Percentiles rank a stretch among this genome's conserved stretches.
These are phyloP conservation scores for Periconia sp. DNA, from an alignment of 2,329 filamentous ascomycete genomes.

Conservation along the genomic window DNA sequence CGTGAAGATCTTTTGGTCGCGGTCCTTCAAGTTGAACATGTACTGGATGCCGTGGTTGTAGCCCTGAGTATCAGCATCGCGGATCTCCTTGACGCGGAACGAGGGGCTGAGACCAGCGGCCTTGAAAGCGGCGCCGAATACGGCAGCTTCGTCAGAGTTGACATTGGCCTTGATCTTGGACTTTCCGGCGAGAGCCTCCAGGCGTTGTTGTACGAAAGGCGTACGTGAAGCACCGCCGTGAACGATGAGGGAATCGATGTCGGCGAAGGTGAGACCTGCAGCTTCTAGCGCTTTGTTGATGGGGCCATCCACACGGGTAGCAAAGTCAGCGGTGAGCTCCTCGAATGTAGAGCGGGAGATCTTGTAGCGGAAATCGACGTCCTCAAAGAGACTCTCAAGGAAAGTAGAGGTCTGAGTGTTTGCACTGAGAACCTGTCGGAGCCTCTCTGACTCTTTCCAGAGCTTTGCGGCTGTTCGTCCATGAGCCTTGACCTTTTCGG, in stretches of 20 bases:
- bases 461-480: conserved; percentile 87
- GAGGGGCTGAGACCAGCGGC: conserved; percentile 90
- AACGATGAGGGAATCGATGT: conserved; percentile 89
- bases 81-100: conserved; percentile 98
- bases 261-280: conserved; percentile 73
- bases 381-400: conserved; percentile 90
- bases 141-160: conserved; percentile 95
- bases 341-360: conserved; percentile 82
- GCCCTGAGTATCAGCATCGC: conserved; percentile 74
- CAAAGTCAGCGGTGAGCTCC: conserved; percentile 71
- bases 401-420: conserved; percentile 81
- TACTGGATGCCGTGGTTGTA: conserved; percentile 81
- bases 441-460: conserved; percentile 87
- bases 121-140: conserved; percentile 94
- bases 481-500: conserved; percentile 71
- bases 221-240: conserved; percentile 90
- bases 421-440: conserved; percentile 89
- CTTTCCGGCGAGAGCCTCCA: conserved; percentile 76
- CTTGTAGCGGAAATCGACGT: conserved; percentile 93
- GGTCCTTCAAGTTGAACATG: conserved; percentile 70
- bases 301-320: conserved; percentile 70
- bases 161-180: conserved; percentile 91
- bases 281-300: conserved; percentile 76
- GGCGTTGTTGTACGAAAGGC: conserved; percentile 88
- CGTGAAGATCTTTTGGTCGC: conserved; percentile 83